Percentiles rank a stretch among this genome's conserved stretches.
These are phyloP conservation scores for Aspergillus sclerotialis DNA, from an alignment of 2,329 filamentous ascomycete species.

Conservation along the genomic window DNA sequence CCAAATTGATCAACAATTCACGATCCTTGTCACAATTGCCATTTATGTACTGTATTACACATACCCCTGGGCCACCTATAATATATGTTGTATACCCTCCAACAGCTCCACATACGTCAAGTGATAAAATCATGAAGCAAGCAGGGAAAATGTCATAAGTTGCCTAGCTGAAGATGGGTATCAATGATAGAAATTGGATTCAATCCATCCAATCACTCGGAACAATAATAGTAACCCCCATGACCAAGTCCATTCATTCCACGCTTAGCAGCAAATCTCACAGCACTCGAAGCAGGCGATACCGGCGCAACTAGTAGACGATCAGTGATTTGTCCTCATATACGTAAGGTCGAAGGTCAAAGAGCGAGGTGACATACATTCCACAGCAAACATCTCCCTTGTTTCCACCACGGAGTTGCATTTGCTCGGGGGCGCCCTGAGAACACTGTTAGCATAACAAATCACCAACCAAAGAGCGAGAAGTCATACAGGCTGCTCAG, in stretches of 20 bases:
- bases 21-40: too few relatives aligned
- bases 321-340: slow-evolving; percentile 4
- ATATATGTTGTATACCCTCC: too few relatives aligned
- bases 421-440: slow-evolving; percentile 19
- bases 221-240: not conserved
- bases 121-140: too few relatives aligned
- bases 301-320: slow-evolving; percentile 23
- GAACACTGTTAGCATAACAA: slow-evolving; percentile 4
- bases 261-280: slow-evolving; percentile 26
- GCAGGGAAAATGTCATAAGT: too few relatives aligned
- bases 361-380: slow-evolving; percentile 17
- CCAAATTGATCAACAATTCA: not conserved
- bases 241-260: not conserved
- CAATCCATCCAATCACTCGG: not conserved
- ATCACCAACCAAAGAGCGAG: not conserved
- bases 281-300: slow-evolving; percentile 27
- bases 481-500: slow-evolving; percentile 23
- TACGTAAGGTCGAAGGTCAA: not conserved
- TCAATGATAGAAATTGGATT: too few relatives aligned
- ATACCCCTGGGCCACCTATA: too few relatives aligned
- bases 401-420: slow-evolving; percentile 25
- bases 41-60: too few relatives aligned
- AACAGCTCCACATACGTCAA: too few relatives aligned
- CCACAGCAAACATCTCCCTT: slow-evolving; percentile 27
- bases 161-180: too few relatives aligned